Evolutionary conservation across 2,329 filamentous ascomycete genomes (phyloP).

Genomic region (Knoxdaviesia capensis): DNA sequence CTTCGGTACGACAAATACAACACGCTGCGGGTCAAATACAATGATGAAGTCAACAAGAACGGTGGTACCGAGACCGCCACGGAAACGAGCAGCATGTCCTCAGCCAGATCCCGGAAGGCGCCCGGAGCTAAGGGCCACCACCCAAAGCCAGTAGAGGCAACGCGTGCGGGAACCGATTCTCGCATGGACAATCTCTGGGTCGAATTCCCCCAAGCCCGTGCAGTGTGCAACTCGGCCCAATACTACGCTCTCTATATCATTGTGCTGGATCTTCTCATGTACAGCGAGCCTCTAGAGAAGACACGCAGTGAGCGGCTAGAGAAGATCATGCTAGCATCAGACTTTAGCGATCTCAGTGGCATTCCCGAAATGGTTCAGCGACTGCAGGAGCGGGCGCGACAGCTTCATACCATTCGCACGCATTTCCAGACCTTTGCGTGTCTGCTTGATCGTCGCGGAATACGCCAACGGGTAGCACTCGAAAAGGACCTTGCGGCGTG

Average conservation of each 20-base stretch:
- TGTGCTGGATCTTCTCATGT: slow-evolving; percentile 84
- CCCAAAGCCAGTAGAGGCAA: slow-evolving; percentile 11
- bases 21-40: slow-evolving; percentile 86
- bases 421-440: slow-evolving; percentile 88
- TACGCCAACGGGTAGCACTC: slow-evolving; percentile 42
- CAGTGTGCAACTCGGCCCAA: slow-evolving; percentile 91
- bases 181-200: slow-evolving; percentile 95
- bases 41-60: slow-evolving; percentile 66
- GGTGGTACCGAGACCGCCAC: slow-evolving; percentile 18
- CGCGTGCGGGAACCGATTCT: slow-evolving; percentile 41
- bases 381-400: slow-evolving; percentile 78
- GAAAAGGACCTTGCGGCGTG: slow-evolving; percentile 77
- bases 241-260: slow-evolving; percentile 99
- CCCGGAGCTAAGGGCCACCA: slow-evolving; percentile 7
- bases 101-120: background rate
- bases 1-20: slow-evolving; percentile 98
- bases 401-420: slow-evolving; percentile 88
- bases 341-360: slow-evolving; percentile 91
- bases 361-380: slow-evolving; percentile 83
- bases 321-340: slow-evolving; percentile 96
- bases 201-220: slow-evolving; percentile 82
- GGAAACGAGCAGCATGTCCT: background rate
- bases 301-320: slow-evolving; percentile 87
- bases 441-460: slow-evolving; percentile 62
- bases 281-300: slow-evolving; percentile 91